phyloP scores from a whole-genome alignment of 2,329 filamentous ascomycete species.

The Xylariaceae sp. region DNA sequence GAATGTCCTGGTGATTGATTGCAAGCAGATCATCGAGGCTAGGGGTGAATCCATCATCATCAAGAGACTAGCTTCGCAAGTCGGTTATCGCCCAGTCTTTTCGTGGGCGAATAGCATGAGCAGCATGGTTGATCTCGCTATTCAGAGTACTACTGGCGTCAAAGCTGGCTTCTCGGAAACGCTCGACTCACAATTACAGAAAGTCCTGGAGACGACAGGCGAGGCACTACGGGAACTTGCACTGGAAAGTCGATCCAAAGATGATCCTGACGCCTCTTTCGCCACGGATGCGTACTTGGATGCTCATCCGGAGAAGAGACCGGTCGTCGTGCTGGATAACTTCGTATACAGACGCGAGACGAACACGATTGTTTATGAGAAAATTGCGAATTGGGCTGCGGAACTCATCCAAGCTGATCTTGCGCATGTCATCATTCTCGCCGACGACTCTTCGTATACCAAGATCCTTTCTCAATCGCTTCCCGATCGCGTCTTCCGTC shows the following conservation, averaged over 20 bases:
- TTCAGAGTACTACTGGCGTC: slow-evolving; percentile 87
- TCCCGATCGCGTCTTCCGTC: slow-evolving; percentile 84
- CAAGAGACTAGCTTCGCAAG: slow-evolving; percentile 68
- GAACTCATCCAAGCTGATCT: slow-evolving; percentile 78
- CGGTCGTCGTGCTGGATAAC: slow-evolving; percentile 86
- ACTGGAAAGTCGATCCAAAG: slow-evolving; percentile 61
- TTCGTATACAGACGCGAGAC: slow-evolving; percentile 76
- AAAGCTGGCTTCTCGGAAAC: slow-evolving; percentile 95
- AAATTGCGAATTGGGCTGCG: slow-evolving; percentile 85
- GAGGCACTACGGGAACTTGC: slow-evolving; percentile 73
- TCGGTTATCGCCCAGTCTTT: slow-evolving; percentile 90
- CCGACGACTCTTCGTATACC: slow-evolving; percentile 79
- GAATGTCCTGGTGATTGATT: slow-evolving; percentile 82
- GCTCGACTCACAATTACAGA: slow-evolving; percentile 78
- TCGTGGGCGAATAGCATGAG: slow-evolving; percentile 95
- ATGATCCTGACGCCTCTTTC: slow-evolving; percentile 66
- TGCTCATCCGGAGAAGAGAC: slow-evolving; percentile 74
- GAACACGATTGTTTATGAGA: slow-evolving; percentile 64
- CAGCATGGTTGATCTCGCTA: slow-evolving; percentile 85
- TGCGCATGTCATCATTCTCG: slow-evolving; percentile 91
- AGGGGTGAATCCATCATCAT: slow-evolving; percentile 84
- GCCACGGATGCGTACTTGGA: slow-evolving; percentile 85
- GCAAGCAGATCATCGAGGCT: slow-evolving; percentile 87
- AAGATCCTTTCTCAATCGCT: slow-evolving; percentile 83
- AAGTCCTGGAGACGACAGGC: slow-evolving; percentile 81